Percentiles rank a stretch among this genome's conserved stretches.
Conservation (phyloP, 768 basidiomycete genomes). For the Termitomyces sp. region DNA sequence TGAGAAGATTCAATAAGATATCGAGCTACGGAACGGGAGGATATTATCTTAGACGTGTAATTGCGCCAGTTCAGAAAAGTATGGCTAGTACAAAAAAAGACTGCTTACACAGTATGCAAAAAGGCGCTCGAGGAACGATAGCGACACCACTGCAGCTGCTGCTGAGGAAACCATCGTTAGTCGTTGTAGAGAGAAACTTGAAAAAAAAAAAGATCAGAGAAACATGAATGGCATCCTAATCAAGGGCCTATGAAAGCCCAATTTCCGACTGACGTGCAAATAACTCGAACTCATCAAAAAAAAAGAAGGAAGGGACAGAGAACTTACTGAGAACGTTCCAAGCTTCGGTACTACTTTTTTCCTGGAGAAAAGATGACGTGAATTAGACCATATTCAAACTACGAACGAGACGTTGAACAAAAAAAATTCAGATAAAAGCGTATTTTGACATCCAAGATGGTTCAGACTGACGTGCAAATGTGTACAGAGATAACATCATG, state of each 20-base stretch:
- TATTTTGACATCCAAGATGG: constrained; percentile 14
- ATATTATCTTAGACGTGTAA: background rate
- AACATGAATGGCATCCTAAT: constrained; percentile 35
- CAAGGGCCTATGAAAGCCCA: constrained; percentile 18
- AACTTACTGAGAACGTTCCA: background rate
- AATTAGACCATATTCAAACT: background rate
- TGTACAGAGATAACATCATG: constrained; percentile 13
- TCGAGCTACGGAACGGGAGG: background rate
- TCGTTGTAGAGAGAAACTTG: background rate
- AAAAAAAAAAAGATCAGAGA: constrained; percentile 31
- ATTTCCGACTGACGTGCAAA: constrained; percentile 65
- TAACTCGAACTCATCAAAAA: constrained; percentile 38
- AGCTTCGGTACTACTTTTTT: background rate
- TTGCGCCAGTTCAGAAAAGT: background rate
- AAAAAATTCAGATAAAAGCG: constrained; percentile 14
- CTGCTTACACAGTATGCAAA: background rate
- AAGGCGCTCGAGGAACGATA: background rate
- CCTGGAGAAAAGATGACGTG: background rate
- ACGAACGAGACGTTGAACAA: background rate
- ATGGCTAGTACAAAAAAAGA: background rate
- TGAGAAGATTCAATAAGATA: background rate
- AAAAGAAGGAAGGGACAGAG: background rate
- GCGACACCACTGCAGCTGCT: background rate
- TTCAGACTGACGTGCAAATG: constrained; percentile 46
- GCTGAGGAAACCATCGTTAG: constrained; percentile 1